Evolutionary conservation across 2,329 filamentous ascomycete genomes (phyloP), one percentile per base, ranked within the genome.

Genomic region (Nakataea oryzae): DNA sequence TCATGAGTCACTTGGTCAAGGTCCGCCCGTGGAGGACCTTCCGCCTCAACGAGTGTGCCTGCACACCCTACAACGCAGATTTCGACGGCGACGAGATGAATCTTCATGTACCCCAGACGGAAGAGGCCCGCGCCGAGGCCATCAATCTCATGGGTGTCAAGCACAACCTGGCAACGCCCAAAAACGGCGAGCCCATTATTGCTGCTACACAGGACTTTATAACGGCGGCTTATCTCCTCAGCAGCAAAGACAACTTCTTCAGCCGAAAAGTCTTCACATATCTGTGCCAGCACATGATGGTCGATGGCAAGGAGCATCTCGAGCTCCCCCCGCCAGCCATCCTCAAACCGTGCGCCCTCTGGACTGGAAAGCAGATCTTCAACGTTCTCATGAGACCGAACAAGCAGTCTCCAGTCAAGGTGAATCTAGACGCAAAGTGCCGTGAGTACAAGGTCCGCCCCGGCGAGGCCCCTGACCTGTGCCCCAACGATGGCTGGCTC

Each of bases 81-180:
- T 99, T 99, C 68, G 95, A 99, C 70, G 95, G 95, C 64, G 95
- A 99, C 69, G 95, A 99, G 74, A 99, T 99, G 95, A 99, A 99
- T 69, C 77, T 99, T 58, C 95, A 99, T 75, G 93, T 99, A 21
- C 95, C 95, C 2, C 95, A 99, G 72, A 97, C 95, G 0, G 95
- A 99, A 76, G 95, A 99, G 75, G 93, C 95, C 13, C 85, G 95
- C 63, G 91, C 93, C 2, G 95, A 99, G 75, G 95, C 95, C 0
- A 96, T 96, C 69, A 92, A 93, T 67, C 78, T 99, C 58, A 99
- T 99, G 95, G 95, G 95, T 55, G 93, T 99, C 62, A 96, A 97
- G 76, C 87, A 97, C 79, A 99, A 99, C 72, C 76, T 99, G 63
- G 89, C 89, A 3, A 99, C 95, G 0, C 95, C 95, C 0, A 97